Evolutionary conservation across 305 asterid species (phyloP).

Genomic region (Ilex paraguariensis): DNA sequence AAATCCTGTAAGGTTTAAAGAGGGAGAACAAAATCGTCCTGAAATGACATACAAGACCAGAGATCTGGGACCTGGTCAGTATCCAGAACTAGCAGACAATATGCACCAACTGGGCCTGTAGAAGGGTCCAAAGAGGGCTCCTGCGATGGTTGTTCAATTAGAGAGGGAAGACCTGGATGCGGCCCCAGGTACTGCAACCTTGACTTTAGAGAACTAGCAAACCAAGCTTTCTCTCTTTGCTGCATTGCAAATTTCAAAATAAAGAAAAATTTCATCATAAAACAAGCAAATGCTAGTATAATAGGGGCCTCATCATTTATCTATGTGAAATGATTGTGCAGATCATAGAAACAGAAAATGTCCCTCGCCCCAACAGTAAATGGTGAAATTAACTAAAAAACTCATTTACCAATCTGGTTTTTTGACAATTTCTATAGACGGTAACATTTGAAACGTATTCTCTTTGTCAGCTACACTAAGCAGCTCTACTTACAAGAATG

Average conservation of each 20-base stretch:
- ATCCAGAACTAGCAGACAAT: slow-evolving; percentile 70
- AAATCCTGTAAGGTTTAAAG: slow-evolving; percentile 6
- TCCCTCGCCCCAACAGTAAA: too few species aligned
- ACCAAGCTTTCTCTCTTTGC: slow-evolving; percentile 90
- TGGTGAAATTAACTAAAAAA: too few species aligned
- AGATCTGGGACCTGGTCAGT: slow-evolving; percentile 57
- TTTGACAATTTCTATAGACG: too few species aligned
- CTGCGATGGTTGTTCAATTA: slow-evolving; percentile 32
- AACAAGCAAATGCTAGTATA: too few species aligned
- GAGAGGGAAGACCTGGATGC: slow-evolving; percentile 52
- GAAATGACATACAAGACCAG: not conserved
- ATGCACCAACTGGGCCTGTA: slow-evolving; percentile 57
- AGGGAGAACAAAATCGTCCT: not conserved
- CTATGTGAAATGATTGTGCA: too few species aligned
- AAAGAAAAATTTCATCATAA: too few species aligned
- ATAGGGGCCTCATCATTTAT: too few species aligned
- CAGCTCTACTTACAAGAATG: too few species aligned
- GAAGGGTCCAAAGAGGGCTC: slow-evolving; percentile 53
- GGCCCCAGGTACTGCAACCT: slow-evolving; percentile 76
- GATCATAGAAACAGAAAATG: too few species aligned
- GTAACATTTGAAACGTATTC: too few species aligned
- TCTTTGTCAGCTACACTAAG: too few species aligned
- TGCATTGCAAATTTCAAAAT: slow-evolving; percentile 5
- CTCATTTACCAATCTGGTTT: too few species aligned
- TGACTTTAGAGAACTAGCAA: slow-evolving; percentile 69